Percentiles rank a stretch among this genome's conserved stretches.
Evolutionary conservation across 129 eudicot species (phyloP).

Genomic region (Escallonia herrerae): DNA sequence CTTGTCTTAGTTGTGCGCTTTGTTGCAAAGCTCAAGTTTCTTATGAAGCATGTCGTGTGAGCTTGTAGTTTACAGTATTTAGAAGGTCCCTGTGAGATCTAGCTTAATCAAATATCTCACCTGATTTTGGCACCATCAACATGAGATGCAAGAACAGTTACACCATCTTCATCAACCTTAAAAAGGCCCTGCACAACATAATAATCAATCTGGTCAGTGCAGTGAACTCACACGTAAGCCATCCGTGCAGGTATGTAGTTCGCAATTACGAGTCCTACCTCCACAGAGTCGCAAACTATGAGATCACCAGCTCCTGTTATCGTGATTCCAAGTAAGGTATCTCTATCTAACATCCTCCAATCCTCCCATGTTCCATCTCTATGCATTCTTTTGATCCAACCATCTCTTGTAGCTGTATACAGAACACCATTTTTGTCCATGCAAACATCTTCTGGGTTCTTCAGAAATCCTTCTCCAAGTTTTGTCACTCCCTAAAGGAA

Average conservation of each 20-base stretch:
- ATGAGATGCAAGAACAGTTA: conserved; percentile 51
- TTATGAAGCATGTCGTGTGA: too few relatives aligned
- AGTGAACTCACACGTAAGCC: neutral
- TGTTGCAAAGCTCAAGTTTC: too few relatives aligned
- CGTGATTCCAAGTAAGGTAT: conserved; percentile 52
- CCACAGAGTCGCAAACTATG: conserved; percentile 49
- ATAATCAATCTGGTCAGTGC: neutral
- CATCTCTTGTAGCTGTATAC: conserved; percentile 84
- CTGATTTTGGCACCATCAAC: conserved; percentile 52
- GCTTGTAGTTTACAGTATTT: too few relatives aligned
- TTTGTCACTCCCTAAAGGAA: conserved; percentile 40
- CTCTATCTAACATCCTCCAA: conserved; percentile 44
- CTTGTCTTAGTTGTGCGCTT: too few relatives aligned
- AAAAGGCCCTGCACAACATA: conserved; percentile 56
- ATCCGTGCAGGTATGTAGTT: neutral
- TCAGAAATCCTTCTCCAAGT: conserved; percentile 58
- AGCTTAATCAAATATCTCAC: conserved; percentile 14
- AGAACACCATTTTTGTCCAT: conserved; percentile 57
- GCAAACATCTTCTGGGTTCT: conserved; percentile 57
- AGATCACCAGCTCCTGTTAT: conserved; percentile 38
- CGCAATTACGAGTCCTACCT: conserved; percentile 19
- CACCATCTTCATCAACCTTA: conserved; percentile 62
- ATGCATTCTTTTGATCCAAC: conserved; percentile 67
- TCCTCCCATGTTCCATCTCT: conserved; percentile 64
- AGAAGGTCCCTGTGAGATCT: too few relatives aligned